Evolutionary conservation across 257 asterid genomes (phyloP).

Genomic region (Rehmannia glutinosa): DNA sequence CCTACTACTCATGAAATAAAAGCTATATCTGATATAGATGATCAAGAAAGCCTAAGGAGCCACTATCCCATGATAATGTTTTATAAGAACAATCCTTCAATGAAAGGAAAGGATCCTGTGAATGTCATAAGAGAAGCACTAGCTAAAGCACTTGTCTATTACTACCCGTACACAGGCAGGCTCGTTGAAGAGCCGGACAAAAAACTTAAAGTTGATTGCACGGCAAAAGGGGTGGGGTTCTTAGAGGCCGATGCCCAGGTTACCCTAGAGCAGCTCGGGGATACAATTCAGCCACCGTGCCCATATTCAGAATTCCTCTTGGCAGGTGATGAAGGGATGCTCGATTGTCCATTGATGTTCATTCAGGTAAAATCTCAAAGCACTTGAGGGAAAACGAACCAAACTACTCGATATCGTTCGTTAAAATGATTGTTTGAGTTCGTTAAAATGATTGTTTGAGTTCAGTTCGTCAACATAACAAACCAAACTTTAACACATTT

Average conservation of each 20-base stretch:
- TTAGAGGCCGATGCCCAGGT: conserved; percentile 12
- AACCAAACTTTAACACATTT: no score
- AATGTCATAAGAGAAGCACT: conserved; percentile 1
- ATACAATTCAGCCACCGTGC: conserved; percentile 6
- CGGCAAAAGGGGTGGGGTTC: conserved; percentile 10
- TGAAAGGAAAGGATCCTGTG: not conserved
- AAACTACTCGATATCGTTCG: not conserved
- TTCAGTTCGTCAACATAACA: no score
- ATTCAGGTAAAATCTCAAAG: conserved; percentile 18
- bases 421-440: no score
- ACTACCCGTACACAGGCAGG: conserved; percentile 13
- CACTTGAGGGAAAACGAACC: not conserved
- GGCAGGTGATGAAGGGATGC: not conserved
- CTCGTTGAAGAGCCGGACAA: not conserved
- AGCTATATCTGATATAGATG: not conserved
- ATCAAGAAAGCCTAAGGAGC: conserved; percentile 9
- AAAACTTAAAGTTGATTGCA: conserved; percentile 9
- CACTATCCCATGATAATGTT: not conserved
- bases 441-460: no score
- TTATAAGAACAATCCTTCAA: not conserved
- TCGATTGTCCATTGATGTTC: conserved; percentile 1
- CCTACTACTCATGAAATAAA: conserved; percentile 8
- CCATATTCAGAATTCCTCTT: not conserved
- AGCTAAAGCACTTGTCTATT: conserved; percentile 2
- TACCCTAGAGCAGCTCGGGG: not conserved